These are phyloP conservation scores for Colletotrichum siamense DNA, from an alignment of 2,329 filamentous ascomycete genomes.

Conservation along the genomic window DNA sequence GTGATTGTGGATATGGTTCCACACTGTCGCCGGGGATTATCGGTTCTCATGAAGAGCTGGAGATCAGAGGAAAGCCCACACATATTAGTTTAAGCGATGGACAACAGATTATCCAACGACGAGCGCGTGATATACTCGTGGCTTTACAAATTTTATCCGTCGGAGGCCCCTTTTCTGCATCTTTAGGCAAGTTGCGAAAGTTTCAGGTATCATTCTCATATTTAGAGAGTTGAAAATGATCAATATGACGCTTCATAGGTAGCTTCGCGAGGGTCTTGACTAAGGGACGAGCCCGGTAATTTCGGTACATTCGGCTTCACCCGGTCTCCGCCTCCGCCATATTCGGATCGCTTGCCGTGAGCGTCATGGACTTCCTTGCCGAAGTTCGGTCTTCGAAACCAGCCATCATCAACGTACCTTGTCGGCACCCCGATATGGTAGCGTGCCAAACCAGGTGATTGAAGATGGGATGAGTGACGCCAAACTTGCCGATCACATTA, in stretches of 20 bases:
- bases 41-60: not conserved
- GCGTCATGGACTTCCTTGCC: not conserved
- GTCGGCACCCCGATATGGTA: not conserved
- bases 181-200: too few relatives aligned
- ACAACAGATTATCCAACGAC: not conserved
- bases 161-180: not conserved
- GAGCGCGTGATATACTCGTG: not conserved
- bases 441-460: not conserved
- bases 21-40: not conserved
- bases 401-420: not conserved
- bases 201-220: not conserved
- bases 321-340: not conserved
- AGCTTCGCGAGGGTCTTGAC: not conserved
- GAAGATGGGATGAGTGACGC: not conserved
- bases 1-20: not conserved
- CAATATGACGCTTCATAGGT: not conserved
- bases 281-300: not conserved
- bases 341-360: not conserved
- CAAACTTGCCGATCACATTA: not conserved
- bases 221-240: not conserved
- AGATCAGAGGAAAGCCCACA: not conserved
- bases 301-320: not conserved
- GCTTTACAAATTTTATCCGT: not conserved
- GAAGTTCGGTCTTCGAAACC: not conserved
- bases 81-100: not conserved